Base-by-base conservation (phyloP, 805 yeast genomes). In the Suhomyces kilbournensis region DNA sequence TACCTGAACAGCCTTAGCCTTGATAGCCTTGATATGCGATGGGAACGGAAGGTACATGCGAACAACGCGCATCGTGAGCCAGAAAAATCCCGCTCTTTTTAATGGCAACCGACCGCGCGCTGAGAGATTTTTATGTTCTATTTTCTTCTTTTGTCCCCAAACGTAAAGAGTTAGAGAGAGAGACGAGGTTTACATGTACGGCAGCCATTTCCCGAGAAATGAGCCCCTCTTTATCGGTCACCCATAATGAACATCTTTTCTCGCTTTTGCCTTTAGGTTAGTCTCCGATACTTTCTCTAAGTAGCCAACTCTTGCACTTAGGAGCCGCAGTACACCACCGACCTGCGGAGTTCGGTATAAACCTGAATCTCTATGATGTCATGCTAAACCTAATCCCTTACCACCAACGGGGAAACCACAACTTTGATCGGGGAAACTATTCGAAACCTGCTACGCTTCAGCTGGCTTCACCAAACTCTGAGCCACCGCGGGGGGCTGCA, bases 131-230 rank as follows among this genome's bases (percentile, higher is more conserved):
- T 17, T 38, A n/a, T 38, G 42, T 38, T 38, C 42, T 38, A 2
- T 38, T 38, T 35, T 35, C 40, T 35, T 17, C 42, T 38, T 38
- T 12, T 38, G 42, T 38, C 42, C 19, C 42, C n/a, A 38, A 38
- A 38, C 45, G 45, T 42, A 20, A 42, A 42, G 45, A 42, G 45
- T 14, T 42, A 42, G 45, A 42, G 45, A 20, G 23, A 8, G 45
- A 42, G 45, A 42, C 30, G 26, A 7, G 12, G 2, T 19, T 17
- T 19, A 17, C 42, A 7, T n/a, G 14, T 9, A 38, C 42, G 42
- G 42, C 20, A 38, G 23, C 42, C 42, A 10, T 14, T 10, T 17
- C 42, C 42, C 35, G 35, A 32, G n/a, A n/a, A n/a, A 17, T 38
- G 7, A 17, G n/a, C 42, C 42, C 42, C 42, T 17, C 42, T 17